phyloP scores from a whole-genome alignment of 371 early-diverging fungal species.

The Caulochytrium protostelioides region DNA sequence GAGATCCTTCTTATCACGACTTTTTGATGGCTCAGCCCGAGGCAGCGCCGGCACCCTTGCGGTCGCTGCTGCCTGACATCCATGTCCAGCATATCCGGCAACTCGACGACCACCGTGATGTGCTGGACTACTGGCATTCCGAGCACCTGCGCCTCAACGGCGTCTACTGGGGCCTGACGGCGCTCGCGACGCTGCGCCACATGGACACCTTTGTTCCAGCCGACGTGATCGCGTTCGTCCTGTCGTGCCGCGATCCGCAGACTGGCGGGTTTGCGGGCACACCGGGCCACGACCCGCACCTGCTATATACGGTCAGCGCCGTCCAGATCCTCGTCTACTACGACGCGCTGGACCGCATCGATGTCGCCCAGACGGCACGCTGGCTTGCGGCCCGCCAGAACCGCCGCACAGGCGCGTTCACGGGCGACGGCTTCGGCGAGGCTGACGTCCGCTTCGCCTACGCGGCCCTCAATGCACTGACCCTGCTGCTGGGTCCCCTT shows the following conservation, averaged over 20 bases:
- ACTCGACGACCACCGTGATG: too few species aligned
- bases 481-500: too few species aligned
- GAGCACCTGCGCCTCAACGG: conserved; percentile 80
- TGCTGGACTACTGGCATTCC: conserved; percentile 77
- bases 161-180: conserved; percentile 84
- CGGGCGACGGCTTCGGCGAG: conserved; percentile 86
- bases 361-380: conserved; percentile 37
- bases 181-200: conserved; percentile 46
- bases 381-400: conserved; percentile 42
- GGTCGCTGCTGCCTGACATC: too few species aligned
- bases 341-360: conserved; percentile 51
- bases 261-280: conserved; percentile 88
- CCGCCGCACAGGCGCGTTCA: conserved; percentile 50
- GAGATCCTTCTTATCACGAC: too few species aligned
- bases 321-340: conserved; percentile 73
- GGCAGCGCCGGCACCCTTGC: too few species aligned
- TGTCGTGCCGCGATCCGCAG: conserved; percentile 51
- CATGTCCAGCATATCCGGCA: too few species aligned
- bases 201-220: conserved; percentile 46
- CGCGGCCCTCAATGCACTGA: conserved; percentile 52
- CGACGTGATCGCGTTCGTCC: conserved; percentile 50
- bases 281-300: conserved; percentile 68
- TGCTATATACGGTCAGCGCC: conserved; percentile 80
- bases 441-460: conserved; percentile 86
- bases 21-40: too few species aligned